A percentile compares a stretch with the other conserved stretches of the same genome.
Conservation (phyloP, 2,329 filamentous ascomycete species). For the Mycosphaerella sp. region DNA sequence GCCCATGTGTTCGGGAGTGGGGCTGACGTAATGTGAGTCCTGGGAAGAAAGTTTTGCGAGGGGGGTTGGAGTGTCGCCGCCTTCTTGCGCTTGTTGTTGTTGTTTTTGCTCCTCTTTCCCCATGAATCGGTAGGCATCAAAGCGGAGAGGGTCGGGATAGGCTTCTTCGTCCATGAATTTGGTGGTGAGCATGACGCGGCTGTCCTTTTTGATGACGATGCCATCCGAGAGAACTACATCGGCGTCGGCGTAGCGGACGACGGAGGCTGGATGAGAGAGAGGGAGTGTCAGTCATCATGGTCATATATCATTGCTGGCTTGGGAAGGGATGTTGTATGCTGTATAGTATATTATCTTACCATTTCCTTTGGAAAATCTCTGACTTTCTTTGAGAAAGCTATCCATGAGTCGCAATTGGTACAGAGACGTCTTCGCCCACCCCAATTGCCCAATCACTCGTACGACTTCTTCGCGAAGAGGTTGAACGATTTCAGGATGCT, state of each 20-base stretch:
- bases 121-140: conserved; percentile 21
- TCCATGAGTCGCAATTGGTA: conserved; percentile 31
- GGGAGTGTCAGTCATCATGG: conserved; percentile 3
- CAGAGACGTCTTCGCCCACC: conserved; percentile 28
- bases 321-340: no score
- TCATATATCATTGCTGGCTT: background rate
- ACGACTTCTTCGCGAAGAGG: conserved; percentile 27
- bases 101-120: conserved; percentile 7
- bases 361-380: conserved; percentile 12
- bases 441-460: conserved; percentile 20
- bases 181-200: conserved; percentile 6
- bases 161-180: conserved; percentile 12
- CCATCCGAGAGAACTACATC: conserved; percentile 26
- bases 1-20: conserved; percentile 18
- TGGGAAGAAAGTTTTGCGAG: no score
- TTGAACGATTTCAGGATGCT: conserved; percentile 23
- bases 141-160: conserved; percentile 17
- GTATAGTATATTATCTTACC: conserved; percentile 1
- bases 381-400: conserved; percentile 31
- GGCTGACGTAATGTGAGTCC: conserved; percentile 5
- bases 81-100: no score
- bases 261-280: conserved; percentile 9
- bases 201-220: conserved; percentile 21
- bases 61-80: no score
- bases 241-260: conserved; percentile 20